These are phyloP conservation scores for Phylloporus arenicola DNA, from an alignment of 768 basidiomycete species.

Conservation along the genomic window DNA sequence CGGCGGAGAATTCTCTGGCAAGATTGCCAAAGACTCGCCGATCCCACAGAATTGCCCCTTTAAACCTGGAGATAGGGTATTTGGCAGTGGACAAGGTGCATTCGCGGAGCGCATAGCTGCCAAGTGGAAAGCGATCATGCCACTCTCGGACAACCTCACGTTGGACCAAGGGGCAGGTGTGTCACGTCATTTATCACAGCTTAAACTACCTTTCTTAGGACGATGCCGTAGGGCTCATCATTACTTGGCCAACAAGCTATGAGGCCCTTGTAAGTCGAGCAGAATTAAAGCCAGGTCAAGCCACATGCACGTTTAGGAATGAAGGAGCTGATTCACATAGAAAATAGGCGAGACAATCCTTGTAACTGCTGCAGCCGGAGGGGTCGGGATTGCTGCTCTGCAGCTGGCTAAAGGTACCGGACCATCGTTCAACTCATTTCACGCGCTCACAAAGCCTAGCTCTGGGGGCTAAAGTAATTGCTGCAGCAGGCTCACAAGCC, in stretches of 20 bases:
- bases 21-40: conserved; percentile 60
- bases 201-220: not conserved
- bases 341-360: conserved; percentile 80
- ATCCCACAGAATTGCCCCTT: conserved; percentile 77
- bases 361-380: conserved; percentile 93
- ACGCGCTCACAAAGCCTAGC: conserved; percentile 37
- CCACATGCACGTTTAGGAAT: not conserved
- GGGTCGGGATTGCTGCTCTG: conserved; percentile 87
- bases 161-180: conserved; percentile 84
- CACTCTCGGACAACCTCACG: conserved; percentile 68
- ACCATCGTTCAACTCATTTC: not conserved
- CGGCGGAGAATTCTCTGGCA: conserved; percentile 83
- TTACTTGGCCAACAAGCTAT: conserved; percentile 95
- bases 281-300: conserved; percentile 65
- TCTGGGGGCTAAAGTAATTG: conserved; percentile 91
- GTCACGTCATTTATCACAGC: conserved; percentile 13
- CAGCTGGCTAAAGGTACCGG: conserved; percentile 83
- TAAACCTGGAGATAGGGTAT: conserved; percentile 81
- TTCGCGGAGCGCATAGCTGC: conserved; percentile 73
- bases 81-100: conserved; percentile 75
- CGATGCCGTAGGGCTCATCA: conserved; percentile 50
- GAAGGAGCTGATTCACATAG: conserved; percentile 4
- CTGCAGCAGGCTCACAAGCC: conserved; percentile 72
- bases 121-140: conserved; percentile 45
- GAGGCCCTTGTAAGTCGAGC: conserved; percentile 87